These are phyloP conservation scores for Neurospora tetraspora DNA, from an alignment of 495 filamentous ascomycete species.

Conservation along the genomic window DNA sequence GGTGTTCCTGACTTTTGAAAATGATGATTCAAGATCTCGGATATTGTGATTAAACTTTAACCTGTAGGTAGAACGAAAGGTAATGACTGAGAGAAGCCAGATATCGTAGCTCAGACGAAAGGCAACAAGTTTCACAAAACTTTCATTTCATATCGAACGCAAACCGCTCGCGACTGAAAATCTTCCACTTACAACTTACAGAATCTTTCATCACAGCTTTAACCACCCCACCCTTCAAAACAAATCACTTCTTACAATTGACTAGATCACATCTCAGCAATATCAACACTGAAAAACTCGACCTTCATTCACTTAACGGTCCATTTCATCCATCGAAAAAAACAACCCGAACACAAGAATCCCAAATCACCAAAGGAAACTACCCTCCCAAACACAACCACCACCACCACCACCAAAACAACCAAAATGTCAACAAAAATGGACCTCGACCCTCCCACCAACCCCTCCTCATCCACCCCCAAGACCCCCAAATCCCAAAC, in stretches of 20 bases:
- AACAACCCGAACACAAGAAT: not conserved
- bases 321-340: not conserved
- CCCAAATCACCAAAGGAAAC: not conserved
- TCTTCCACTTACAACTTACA: not conserved
- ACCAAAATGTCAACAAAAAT: slow-evolving; percentile 2
- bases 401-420: not conserved
- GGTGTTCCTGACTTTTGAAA: not conserved
- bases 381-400: not conserved
- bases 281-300: not conserved
- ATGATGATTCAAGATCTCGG: not conserved
- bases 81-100: not conserved
- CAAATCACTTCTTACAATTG: not conserved
- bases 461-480: not conserved
- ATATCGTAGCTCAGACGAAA: not conserved
- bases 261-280: not conserved
- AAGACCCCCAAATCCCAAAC: not conserved
- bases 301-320: not conserved
- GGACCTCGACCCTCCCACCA: slow-evolving; percentile 8
- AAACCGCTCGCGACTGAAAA: not conserved
- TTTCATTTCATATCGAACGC: not conserved
- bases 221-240: not conserved
- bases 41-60: not conserved
- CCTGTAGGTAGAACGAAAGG: not conserved
- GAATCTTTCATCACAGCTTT: not conserved
- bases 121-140: not conserved